Base-by-base conservation (phyloP, 2,329 filamentous ascomycete species). In the Colletotrichum eremochloae region DNA sequence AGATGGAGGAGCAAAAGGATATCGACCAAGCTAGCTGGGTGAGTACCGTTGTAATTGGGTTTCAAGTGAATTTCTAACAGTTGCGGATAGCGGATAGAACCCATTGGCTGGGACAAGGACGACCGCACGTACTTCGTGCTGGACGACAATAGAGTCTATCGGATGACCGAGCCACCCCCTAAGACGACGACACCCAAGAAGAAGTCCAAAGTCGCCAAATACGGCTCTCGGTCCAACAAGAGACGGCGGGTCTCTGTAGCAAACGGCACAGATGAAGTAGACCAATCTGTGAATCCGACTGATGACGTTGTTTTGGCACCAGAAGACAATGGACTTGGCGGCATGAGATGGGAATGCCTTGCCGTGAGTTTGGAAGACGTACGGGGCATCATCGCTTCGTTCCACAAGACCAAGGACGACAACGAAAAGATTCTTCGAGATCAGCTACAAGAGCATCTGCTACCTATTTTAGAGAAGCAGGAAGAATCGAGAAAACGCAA, bases 111-210 rank as follows among this genome's bases (percentile, higher is more conserved):
- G 91, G 96, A 99, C 80, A 88, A 90, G 31, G 87, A 97, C 58
- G 95, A 97, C 75, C 92, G 94, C 48, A 91, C 91, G 46, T 97
- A 98, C 79, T 97, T 93, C 78, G 92, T 98, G 3, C 88, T 99
- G 4, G 96, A 98, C 77, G 96, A 99, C 80, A 97, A 98, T 77
- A 90, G 96, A 74, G 86, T 99, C 53, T 99, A 99, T 80, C 93
- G 95, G 68, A 87, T 93, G 73, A 94, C 93, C n/a, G 94, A 97
- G 72, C 88, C 92, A 36, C 89, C 90, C 1, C 86, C 89, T 2
- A 88, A 90, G 8, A 82, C 87, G 7, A 83, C 86, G n/a, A 92
- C 92, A 78, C 85, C 89, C 2, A 86, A 74, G 89, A 92, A 87
- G 81, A 89, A 87, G 76, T 93, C 89, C 88, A 36, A 91, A 91